These are phyloP conservation scores for Limtongia smithiae DNA, from an alignment of 805 yeast species.

Conservation along the genomic window DNA sequence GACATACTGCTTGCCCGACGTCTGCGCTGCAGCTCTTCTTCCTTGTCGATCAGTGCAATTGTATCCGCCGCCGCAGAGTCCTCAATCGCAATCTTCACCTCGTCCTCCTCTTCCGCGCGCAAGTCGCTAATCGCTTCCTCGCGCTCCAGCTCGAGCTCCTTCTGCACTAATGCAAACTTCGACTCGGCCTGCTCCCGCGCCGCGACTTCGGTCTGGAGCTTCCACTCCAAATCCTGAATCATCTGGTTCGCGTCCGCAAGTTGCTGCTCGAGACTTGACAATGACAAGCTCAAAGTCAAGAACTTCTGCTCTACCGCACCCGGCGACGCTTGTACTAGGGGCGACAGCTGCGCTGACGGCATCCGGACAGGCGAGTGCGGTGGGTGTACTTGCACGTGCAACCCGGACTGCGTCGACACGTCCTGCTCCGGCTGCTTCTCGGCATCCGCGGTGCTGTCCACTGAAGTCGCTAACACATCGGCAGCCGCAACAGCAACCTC, in stretches of 20 bases:
- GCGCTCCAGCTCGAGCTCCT: constrained; percentile 26
- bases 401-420: too few species aligned
- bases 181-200: constrained; percentile 20
- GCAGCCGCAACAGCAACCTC: not conserved
- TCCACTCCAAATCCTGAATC: constrained; percentile 8
- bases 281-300: constrained; percentile 8
- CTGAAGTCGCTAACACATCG: not conserved
- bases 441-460: not conserved
- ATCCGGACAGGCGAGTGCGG: not conserved
- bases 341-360: constrained; percentile 1
- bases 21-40: constrained; percentile 5
- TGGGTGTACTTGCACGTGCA: too few species aligned
- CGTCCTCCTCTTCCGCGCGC: constrained; percentile 12
- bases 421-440: not conserved
- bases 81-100: constrained; percentile 5
- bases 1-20: constrained; percentile 3
- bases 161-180: constrained; percentile 6
- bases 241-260: constrained; percentile 3
- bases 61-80: constrained; percentile 23
- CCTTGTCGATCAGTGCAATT: constrained; percentile 23
- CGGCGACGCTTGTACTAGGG: not conserved
- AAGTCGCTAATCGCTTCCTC: constrained; percentile 22
- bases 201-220: constrained; percentile 9
- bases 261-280: constrained; percentile 7
- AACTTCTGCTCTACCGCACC: constrained; percentile 10